phyloP scores from a whole-genome alignment of 2,329 filamentous ascomycete species.

The Hymenoscyphus scutula region DNA sequence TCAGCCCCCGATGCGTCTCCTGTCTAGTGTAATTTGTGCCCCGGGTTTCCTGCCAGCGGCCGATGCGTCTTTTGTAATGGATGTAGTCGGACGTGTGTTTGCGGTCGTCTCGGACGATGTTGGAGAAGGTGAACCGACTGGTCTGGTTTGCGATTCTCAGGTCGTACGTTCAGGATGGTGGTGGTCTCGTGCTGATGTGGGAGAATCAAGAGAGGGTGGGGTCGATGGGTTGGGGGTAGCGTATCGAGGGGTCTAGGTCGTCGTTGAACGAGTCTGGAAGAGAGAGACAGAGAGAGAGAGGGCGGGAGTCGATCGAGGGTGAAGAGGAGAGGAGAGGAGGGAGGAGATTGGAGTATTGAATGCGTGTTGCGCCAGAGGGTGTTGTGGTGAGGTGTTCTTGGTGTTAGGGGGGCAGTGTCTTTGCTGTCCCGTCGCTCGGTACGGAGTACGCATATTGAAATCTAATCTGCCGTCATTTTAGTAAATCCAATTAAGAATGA shows the following conservation, averaged over 20 bases:
- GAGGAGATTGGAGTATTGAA: background rate
- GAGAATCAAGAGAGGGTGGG: conserved; percentile 1
- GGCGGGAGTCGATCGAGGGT: background rate
- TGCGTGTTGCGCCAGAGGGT: background rate
- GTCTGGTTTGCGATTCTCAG: background rate
- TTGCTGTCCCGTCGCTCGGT: background rate
- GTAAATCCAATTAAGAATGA: too few species aligned
- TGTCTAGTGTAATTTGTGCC: background rate
- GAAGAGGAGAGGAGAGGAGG: background rate
- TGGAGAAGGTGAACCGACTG: background rate
- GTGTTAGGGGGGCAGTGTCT: conserved; percentile 3
- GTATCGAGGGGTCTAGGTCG: background rate
- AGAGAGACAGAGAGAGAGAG: conserved; percentile 3
- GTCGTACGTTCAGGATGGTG: background rate
- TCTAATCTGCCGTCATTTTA: too few species aligned
- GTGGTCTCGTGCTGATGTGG: conserved; percentile 15
- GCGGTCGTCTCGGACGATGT: conserved; percentile 4
- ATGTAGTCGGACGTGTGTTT: background rate
- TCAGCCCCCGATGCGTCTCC: background rate
- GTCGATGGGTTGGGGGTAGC: conserved; percentile 4
- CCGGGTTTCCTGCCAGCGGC: conserved; percentile 1
- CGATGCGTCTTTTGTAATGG: background rate
- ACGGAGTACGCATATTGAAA: background rate
- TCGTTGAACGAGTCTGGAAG: background rate
- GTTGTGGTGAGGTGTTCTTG: conserved; percentile 4